Conservation (phyloP, 1,284 basidiomycete species). For the Mycena citricolor region DNA sequence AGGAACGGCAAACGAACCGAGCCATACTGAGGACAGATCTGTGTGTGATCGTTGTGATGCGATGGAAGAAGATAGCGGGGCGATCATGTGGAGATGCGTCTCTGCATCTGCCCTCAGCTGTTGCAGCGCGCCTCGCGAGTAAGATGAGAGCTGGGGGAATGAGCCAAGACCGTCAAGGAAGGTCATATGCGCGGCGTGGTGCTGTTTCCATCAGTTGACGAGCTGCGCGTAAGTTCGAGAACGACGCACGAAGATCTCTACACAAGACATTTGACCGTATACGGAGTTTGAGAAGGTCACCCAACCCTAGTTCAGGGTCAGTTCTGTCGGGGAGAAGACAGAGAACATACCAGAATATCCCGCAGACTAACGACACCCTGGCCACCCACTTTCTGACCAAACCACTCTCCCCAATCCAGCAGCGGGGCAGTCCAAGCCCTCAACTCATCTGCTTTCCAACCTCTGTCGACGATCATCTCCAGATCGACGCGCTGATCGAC, state of each 20-base stretch:
- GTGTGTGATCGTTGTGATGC: too few relatives aligned
- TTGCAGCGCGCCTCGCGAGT: constrained; percentile 49
- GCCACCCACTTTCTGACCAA: constrained; percentile 68
- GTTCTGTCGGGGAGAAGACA: constrained; percentile 8
- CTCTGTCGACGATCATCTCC: constrained; percentile 73
- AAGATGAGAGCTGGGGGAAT: constrained; percentile 65
- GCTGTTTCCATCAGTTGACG: too few relatives aligned
- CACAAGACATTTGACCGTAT: constrained; percentile 41
- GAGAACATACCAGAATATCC: constrained; percentile 79
- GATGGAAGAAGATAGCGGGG: constrained; percentile 40
- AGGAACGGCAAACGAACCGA: constrained; percentile 78
- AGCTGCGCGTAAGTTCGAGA: too few relatives aligned
- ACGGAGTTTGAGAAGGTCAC: constrained; percentile 81
- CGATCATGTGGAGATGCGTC: constrained; percentile 49
- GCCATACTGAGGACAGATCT: constrained; percentile 51
- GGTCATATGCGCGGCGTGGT: constrained; percentile 86
- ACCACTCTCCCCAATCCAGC: constrained; percentile 84
- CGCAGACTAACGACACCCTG: constrained; percentile 75
- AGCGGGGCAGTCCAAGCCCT: constrained; percentile 61
- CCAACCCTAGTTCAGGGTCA: constrained; percentile 82
- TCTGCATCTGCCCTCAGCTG: constrained; percentile 52
- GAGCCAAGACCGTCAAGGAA: constrained; percentile 83
- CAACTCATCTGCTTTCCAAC: constrained; percentile 69
- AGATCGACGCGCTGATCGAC: constrained; percentile 80
- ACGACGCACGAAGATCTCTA: constrained; percentile 78